Percentiles rank a stretch among this genome's conserved stretches.
Evolutionary conservation across 352 stramenopile species (phyloP).

Genomic region (Pythium coloratum): DNA sequence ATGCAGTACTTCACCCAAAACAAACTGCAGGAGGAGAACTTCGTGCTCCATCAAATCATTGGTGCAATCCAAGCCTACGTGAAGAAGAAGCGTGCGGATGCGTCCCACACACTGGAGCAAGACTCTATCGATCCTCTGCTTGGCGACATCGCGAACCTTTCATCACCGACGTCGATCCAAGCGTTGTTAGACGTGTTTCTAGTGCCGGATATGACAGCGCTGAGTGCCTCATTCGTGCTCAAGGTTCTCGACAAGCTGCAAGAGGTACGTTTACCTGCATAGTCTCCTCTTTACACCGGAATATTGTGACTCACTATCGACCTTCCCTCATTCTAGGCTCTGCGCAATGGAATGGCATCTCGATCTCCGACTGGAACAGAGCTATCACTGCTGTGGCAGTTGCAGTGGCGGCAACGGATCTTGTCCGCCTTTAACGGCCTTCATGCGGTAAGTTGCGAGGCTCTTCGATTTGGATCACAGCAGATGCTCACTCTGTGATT

Average conservation of each 20-base stretch:
- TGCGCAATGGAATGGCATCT: constrained; percentile 60
- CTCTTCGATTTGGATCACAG: constrained; percentile 22
- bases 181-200: constrained; percentile 72
- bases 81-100: constrained; percentile 55
- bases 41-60: constrained; percentile 79
- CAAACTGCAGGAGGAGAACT: constrained; percentile 87
- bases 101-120: constrained; percentile 44
- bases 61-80: constrained; percentile 68
- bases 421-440: constrained; percentile 64
- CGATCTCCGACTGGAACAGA: constrained; percentile 57
- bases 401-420: constrained; percentile 67
- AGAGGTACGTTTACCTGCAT: constrained; percentile 21
- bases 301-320: not conserved
- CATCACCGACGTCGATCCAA: constrained; percentile 66
- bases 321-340: constrained; percentile 27
- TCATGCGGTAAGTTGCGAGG: constrained; percentile 34
- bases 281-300: not conserved
- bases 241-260: constrained; percentile 66
- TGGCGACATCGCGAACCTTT: constrained; percentile 63
- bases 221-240: constrained; percentile 61
- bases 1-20: constrained; percentile 88
- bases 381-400: constrained; percentile 61
- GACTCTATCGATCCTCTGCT: constrained; percentile 54
- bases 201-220: constrained; percentile 51
- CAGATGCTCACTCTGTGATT: not conserved